Evolutionary conservation across 257 asterid species (phyloP), one percentile per base, ranked within the genome.

Genomic region (Solanum ossicruentum): DNA sequence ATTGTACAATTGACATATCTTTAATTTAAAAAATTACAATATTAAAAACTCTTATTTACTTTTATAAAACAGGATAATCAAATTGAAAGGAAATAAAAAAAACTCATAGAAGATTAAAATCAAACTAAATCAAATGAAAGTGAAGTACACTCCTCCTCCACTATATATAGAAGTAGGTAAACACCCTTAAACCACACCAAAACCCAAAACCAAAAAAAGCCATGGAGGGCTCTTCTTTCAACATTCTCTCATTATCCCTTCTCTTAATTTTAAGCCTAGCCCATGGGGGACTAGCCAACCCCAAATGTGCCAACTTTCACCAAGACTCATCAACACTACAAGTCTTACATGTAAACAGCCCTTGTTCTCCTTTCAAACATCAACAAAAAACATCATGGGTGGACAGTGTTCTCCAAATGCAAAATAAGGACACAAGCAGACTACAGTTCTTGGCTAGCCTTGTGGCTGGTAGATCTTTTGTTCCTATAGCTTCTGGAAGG

Each of bases 401-500:
- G 5, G 98, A 94, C 70, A 80, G 82, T 49, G 86, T 95, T 26
- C 95, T 92, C 69, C 93, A 91, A 87, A 94, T 93, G 96, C 95
- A 94, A 87, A 86, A 93, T 56, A 87, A 88, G 41, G 98, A 95
- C 88, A 73, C 89, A 49, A 88, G 88, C 65, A 85, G 99, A 86
- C 89, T 92, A 41, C 93, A 78, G 4, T 95, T 86, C 84, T 69
- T 95, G 85, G 89, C 96, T 67, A 88, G 89, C 91, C 94, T 94
- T 66, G 95, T 88, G 51, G 94, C 95, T 21, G 90, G 89, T 69
- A 92, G 88, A 67, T 91, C 98, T 23, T 60, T 90, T 61, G 94
- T 91, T 7, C 98, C 99, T 0, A 84, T 93, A 0, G 97, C 97
- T 85, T 92, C 96, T 41, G 98, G 95, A 57, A 65, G 98, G 75